These are phyloP conservation scores for Hysterium pulicare DNA, from an alignment of 2,329 filamentous ascomycete species.

Conservation along the genomic window DNA sequence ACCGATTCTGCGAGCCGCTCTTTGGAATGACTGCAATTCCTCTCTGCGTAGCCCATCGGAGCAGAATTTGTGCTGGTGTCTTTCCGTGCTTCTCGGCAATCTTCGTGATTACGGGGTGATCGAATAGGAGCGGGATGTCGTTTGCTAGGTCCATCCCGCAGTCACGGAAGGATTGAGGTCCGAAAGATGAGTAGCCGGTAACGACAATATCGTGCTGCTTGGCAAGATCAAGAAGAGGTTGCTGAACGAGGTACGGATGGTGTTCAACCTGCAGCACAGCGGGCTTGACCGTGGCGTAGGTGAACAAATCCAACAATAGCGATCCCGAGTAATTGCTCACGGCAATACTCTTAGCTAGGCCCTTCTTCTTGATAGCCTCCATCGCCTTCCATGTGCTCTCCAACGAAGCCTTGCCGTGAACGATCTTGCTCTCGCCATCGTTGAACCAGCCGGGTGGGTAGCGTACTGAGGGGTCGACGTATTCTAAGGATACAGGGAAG, in stretches of 20 bases:
- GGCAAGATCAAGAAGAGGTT: constrained; percentile 32
- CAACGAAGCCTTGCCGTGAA: constrained; percentile 29
- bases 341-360: constrained; percentile 34
- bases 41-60: constrained; percentile 83
- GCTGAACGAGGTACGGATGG: constrained; percentile 37
- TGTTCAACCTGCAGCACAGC: constrained; percentile 37
- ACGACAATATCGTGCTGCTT: constrained; percentile 31
- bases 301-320: constrained; percentile 54
- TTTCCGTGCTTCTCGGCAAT: constrained; percentile 62
- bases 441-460: constrained; percentile 37
- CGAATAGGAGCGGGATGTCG: constrained; percentile 29
- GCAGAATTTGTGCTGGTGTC: constrained; percentile 73
- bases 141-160: constrained; percentile 33
- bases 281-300: constrained; percentile 41
- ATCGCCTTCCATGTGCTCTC: constrained; percentile 42
- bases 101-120: constrained; percentile 60
- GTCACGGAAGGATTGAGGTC: constrained; percentile 46
- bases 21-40: constrained; percentile 38
- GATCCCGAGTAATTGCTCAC: constrained; percentile 37
- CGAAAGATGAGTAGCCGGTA: constrained; percentile 37
- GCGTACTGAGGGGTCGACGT: constrained; percentile 31
- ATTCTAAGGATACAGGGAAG: constrained; percentile 81
- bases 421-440: constrained; percentile 37
- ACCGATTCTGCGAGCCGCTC: constrained; percentile 27
- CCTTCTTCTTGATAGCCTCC: constrained; percentile 34